Percentiles rank a stretch among this genome's conserved stretches.
Conservation (phyloP, 2,329 filamentous ascomycete species). For the Colletotrichum shisoi region DNA sequence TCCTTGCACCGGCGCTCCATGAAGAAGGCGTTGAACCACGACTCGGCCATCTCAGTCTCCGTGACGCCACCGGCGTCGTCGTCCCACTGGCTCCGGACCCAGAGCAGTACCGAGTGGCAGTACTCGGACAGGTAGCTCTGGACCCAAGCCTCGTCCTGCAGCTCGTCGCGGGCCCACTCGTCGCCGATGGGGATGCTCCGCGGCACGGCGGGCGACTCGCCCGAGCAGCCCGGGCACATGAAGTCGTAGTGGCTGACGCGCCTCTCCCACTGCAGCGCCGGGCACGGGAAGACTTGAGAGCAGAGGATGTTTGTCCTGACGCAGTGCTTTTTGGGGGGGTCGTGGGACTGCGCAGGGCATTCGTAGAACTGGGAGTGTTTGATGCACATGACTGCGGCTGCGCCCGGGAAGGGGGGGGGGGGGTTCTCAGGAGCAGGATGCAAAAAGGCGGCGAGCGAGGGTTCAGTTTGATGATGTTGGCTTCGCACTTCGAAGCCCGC, state of each 20-base stretch:
- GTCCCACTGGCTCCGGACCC: slow-evolving; percentile 6
- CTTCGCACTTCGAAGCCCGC: not conserved
- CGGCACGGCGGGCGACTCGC: slow-evolving; percentile 33
- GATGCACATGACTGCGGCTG: slow-evolving; percentile 29
- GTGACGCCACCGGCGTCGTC: not conserved
- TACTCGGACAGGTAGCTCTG: slow-evolving; percentile 26
- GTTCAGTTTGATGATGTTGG: not conserved
- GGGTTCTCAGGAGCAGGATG: too few relatives aligned
- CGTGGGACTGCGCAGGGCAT: slow-evolving; percentile 17
- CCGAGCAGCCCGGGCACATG: slow-evolving; percentile 36
- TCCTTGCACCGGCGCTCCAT: slow-evolving; percentile 38
- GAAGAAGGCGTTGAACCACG: slow-evolving; percentile 27
- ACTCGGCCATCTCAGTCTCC: not conserved
- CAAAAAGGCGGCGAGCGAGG: not conserved
- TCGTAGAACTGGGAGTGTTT: slow-evolving; percentile 27
- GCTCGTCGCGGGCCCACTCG: slow-evolving; percentile 24
- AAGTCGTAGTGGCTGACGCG: slow-evolving; percentile 26
- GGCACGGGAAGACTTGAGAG: slow-evolving; percentile 29
- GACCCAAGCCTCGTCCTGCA: slow-evolving; percentile 27
- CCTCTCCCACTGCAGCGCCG: slow-evolving; percentile 26
- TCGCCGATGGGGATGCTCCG: slow-evolving; percentile 22
- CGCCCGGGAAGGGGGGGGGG: too few relatives aligned
- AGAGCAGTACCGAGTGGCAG: slow-evolving; percentile 11
- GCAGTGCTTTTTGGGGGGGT: slow-evolving; percentile 9
- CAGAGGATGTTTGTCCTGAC: slow-evolving; percentile 36